phyloP scores from a whole-genome alignment of 331 rosid genomes.

The Quercus lobata region DNA sequence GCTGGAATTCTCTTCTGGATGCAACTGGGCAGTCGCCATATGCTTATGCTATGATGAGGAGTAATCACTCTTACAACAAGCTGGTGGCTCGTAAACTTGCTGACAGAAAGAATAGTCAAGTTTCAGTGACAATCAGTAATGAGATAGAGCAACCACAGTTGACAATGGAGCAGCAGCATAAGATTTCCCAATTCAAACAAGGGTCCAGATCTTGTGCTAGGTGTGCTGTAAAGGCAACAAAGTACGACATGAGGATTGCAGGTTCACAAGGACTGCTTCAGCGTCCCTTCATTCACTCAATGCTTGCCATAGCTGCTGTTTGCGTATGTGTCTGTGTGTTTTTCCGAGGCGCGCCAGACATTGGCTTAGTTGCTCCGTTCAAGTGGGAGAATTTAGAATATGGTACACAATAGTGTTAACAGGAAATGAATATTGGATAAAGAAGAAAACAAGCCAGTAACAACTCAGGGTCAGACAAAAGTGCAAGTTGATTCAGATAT shows the following conservation, averaged over 20 bases:
- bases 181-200: conserved; percentile 25
- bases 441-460: neutral
- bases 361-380: conserved; percentile 72
- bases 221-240: conserved; percentile 53
- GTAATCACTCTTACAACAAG: conserved; percentile 57
- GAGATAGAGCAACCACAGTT: conserved; percentile 37
- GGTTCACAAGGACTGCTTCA: conserved; percentile 60
- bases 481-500: conserved; percentile 1
- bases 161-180: conserved; percentile 25
- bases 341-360: conserved; percentile 66
- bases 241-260: conserved; percentile 41
- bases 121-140: conserved; percentile 52
- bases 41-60: conserved; percentile 68
- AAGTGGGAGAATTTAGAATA: conserved; percentile 74
- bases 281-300: conserved; percentile 70
- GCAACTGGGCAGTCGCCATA: conserved; percentile 67
- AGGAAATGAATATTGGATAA: conserved; percentile 14
- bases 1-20: conserved; percentile 76
- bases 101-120: conserved; percentile 52
- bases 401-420: conserved; percentile 51
- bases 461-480: conserved; percentile 11
- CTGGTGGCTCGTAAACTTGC: conserved; percentile 65
- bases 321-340: conserved; percentile 87
- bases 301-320: conserved; percentile 86
- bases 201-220: conserved; percentile 54